Evolutionary conservation across 352 stramenopile genomes (phyloP), one percentile per base, ranked within the genome.

Genomic region (Phytophthora palmivora): DNA sequence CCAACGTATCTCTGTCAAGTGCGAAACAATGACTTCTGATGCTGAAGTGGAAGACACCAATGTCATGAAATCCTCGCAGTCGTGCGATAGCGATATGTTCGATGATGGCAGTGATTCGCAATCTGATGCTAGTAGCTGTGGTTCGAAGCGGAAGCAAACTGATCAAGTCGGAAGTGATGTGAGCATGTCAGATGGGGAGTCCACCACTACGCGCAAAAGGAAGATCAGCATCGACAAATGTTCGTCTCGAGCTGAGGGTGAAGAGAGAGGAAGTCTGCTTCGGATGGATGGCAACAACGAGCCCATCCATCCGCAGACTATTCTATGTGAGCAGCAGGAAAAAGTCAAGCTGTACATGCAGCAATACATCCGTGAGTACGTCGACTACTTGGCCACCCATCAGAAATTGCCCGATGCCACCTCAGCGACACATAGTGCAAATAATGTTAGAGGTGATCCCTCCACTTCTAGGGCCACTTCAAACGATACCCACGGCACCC

Each of bases 351-450:
- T 62, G 12, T 87, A 79, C 61, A 88, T 89, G 80, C 59, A 84
- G 50, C 68, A 83, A 50, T 89, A 89, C 65, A 74, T 82, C 44
- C 72, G 67, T 47, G 76, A 89, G 52, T 89, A 88, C 39, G 74
- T 83, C 11, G 58, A 82, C n/a, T 80, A 82, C 44, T 48, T 87
- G 46, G 66, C 78, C 16, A 22, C 70, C 68, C 66, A 56, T 19
- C 36, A 65, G 33, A 70, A 55, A 39, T 41, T 62, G 24, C 19
- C 18, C 39, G 30, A 58, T 11, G 12, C 38, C 15, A 16, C 19
- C 26, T 41, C 12, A 7, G 14, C 7, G 7, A 14, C 24, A 56
- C 41, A 16, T 10, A 26, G 19, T 32, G 12, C 46, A 28, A 6
- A 28, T 42, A 11, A 51, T 33, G 30, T n/a, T 16, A 60, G 26